Evolutionary conservation across 768 basidiomycete genomes (phyloP), one percentile per base, ranked within the genome.

Genomic region (Terana coerulea): DNA sequence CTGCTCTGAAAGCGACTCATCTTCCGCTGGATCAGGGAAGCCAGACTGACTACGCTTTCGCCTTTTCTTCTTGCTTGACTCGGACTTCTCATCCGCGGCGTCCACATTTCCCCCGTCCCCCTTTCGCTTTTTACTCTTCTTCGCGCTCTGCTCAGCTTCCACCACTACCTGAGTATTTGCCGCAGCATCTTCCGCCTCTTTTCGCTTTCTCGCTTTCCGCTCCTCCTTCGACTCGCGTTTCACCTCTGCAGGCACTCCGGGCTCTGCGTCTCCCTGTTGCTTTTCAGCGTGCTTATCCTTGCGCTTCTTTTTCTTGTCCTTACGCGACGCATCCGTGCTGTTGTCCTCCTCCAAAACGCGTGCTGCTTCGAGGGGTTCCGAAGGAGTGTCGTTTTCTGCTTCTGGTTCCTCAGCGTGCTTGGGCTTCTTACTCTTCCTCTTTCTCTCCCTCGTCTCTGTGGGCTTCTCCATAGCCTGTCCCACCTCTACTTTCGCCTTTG

Each of bases 1-100:
- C 50, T 72, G 72, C 12, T 70, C 72, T 12, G 65, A 54, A 33
- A 76, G 59, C 2, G 63, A 49, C 29, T 66, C 60, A 45, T 76
- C 73, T 5, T 52, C 52, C 1, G 39, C 45, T 3, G 74, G 73
- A 55, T 75, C 62, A 21, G 62, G 59, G 22, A 54, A 44, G 45
- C 52, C 59, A n/a, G 43, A 35, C 33, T 53, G 48, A 14, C 42
- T 35, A 25, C 41, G 47, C 17, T 53, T 52, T 22, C 53, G 56
- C 25, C 53, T 56, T 30, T 59, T 64, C 39, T 58, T 55, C 46
- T 63, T 34, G 44, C 47, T 46, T 5, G 24, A 22, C 47, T 24
- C 12, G 31, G 24, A 11, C 22, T 37, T 25, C 19, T 51, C 29
- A 19, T 44, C 48, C 12, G 11, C 5, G 14, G 41, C 28, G 29